Percentiles rank a stretch among this genome's conserved stretches.
Evolutionary conservation across 257 asterid genomes (phyloP).

Genomic region (Nicotiana otophora): DNA sequence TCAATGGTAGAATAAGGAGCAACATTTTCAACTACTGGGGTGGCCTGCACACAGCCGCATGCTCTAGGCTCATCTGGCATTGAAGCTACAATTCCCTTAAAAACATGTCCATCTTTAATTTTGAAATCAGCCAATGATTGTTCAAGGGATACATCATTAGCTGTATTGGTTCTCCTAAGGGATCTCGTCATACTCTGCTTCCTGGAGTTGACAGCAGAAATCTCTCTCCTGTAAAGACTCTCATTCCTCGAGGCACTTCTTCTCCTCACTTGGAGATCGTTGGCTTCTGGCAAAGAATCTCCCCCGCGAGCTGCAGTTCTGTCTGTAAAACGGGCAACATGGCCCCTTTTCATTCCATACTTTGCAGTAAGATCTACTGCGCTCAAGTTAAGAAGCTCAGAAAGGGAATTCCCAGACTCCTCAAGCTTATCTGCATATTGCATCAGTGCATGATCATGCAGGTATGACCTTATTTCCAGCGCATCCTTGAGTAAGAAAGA

Average conservation of each 20-base stretch:
- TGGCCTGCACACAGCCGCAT: constrained; percentile 67
- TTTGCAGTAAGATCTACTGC: constrained; percentile 40
- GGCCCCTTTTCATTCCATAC: constrained; percentile 72
- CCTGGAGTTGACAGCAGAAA: constrained; percentile 28
- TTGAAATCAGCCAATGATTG: constrained; percentile 61
- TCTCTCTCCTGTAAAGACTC: constrained; percentile 33
- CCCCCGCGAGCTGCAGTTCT: constrained; percentile 33
- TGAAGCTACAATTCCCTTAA: constrained; percentile 70
- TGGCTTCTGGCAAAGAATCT: constrained; percentile 35
- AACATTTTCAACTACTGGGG: constrained; percentile 55
- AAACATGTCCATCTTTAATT: constrained; percentile 57
- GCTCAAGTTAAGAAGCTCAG: constrained; percentile 48
- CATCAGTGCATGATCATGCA: constrained; percentile 69
- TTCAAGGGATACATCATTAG: constrained; percentile 35
- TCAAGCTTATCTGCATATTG: constrained; percentile 60
- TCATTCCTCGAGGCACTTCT: constrained; percentile 31
- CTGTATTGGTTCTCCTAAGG: constrained; percentile 21
- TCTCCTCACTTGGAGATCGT: constrained; percentile 34
- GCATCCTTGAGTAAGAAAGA: constrained; percentile 48
- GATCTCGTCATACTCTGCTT: constrained; percentile 30
- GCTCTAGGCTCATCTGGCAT: constrained; percentile 69
- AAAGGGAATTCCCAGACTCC: constrained; percentile 43
- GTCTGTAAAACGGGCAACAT: constrained; percentile 60
- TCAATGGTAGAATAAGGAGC: constrained; percentile 63
- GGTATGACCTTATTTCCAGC: constrained; percentile 67